Evolutionary conservation across 2,329 filamentous ascomycete species (phyloP).

Genomic region (Claviceps arundinis): DNA sequence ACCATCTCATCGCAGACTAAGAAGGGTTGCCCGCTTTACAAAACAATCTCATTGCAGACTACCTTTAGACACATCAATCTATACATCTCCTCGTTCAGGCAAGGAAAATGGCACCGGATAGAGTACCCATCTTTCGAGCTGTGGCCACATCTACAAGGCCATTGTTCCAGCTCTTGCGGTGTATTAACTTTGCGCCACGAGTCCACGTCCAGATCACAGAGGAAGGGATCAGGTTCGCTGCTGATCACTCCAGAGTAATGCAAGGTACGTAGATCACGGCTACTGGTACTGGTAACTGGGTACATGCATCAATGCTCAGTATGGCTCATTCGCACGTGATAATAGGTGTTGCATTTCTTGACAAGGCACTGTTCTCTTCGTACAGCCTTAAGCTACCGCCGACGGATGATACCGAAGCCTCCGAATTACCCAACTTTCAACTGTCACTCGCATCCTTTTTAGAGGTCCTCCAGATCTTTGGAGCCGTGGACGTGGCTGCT

Average conservation of each 20-base stretch:
- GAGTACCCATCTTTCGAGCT: slow-evolving; percentile 52
- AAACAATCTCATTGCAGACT: slow-evolving; percentile 1
- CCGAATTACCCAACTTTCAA: slow-evolving; percentile 58
- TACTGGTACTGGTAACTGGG: too few species aligned
- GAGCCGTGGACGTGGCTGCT: slow-evolving; percentile 56
- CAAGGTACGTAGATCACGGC: slow-evolving; percentile 48
- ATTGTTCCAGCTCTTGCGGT: slow-evolving; percentile 49
- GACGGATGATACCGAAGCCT: slow-evolving; percentile 23
- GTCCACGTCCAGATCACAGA: slow-evolving; percentile 61
- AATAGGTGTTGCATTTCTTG: slow-evolving; percentile 55
- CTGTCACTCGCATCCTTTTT: slow-evolving; percentile 78
- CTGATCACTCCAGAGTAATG: slow-evolving; percentile 80
- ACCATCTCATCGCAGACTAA: background rate
- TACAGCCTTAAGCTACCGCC: slow-evolving; percentile 52
- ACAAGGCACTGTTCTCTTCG: slow-evolving; percentile 77
- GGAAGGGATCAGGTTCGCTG: slow-evolving; percentile 75
- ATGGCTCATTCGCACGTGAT: background rate
- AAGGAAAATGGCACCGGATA: slow-evolving; percentile 18
- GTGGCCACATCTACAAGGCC: slow-evolving; percentile 68
- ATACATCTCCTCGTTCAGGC: background rate
- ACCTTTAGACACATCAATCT: background rate
- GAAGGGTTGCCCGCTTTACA: background rate
- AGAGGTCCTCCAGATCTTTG: slow-evolving; percentile 92
- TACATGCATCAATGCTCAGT: background rate
- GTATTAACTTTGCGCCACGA: slow-evolving; percentile 45